Evolutionary conservation across 495 filamentous ascomycete species (phyloP).

Genomic region (Aspergillus heteromorphus): DNA sequence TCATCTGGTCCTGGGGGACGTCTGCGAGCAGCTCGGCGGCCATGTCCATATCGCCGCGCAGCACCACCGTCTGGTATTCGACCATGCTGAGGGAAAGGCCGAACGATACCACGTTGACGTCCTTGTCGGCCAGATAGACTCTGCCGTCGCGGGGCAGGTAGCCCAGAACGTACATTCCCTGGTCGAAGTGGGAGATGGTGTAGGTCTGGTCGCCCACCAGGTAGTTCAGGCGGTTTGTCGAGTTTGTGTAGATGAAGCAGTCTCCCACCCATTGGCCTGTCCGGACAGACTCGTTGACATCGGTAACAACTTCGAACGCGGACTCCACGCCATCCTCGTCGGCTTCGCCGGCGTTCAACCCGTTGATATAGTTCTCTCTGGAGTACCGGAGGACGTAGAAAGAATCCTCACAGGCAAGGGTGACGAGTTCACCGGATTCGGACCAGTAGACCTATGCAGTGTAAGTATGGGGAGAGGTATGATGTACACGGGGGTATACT

Average conservation of each 20-base stretch:
- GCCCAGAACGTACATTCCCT: conserved; percentile 88
- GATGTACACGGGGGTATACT: conserved; percentile 16
- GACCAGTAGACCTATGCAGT: conserved; percentile 83
- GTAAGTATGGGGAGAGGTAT: conserved; percentile 2
- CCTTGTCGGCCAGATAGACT: conserved; percentile 92
- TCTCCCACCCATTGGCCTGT: conserved; percentile 99
- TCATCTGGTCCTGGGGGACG: conserved; percentile 85
- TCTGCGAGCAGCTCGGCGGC: conserved; percentile 77
- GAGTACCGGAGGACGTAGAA: conserved; percentile 93
- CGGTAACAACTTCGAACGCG: conserved; percentile 93
- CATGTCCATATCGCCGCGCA: conserved; percentile 90
- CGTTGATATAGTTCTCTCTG: conserved; percentile 77
- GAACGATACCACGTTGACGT: conserved; percentile 86
- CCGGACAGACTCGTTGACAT: conserved; percentile 87
- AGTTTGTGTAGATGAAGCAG: conserved; percentile 97
- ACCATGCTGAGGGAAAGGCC: conserved; percentile 88
- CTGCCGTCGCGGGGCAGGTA: conserved; percentile 91
- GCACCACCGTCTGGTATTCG: conserved; percentile 94
- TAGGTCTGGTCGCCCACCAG: conserved; percentile 97
- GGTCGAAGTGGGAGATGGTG: conserved; percentile 96
- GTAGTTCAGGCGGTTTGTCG: conserved; percentile 95
- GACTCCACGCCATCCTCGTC: conserved; percentile 96
- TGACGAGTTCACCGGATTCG: conserved; percentile 87
- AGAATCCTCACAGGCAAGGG: conserved; percentile 89
- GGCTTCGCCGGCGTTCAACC: conserved; percentile 70